Percentiles rank a stretch among this genome's conserved stretches.
These are phyloP conservation scores for Ceratocystis variospora DNA, from an alignment of 2,329 filamentous ascomycete species.

Conservation along the genomic window DNA sequence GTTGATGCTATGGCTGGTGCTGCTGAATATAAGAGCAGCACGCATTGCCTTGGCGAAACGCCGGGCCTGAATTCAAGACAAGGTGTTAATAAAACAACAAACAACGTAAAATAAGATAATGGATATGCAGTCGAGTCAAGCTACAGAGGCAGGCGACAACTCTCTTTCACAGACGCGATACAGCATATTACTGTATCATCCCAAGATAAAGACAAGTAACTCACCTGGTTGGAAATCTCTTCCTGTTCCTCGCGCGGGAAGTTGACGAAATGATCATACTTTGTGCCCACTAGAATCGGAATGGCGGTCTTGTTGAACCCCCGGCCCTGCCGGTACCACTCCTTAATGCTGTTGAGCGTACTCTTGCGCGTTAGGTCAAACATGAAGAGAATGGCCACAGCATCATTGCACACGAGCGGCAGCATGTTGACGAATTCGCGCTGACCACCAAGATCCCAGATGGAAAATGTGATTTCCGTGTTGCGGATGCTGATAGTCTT, in stretches of 20 bases:
- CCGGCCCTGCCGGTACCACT: slow-evolving; percentile 95
- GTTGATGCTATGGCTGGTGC: slow-evolving; percentile 98
- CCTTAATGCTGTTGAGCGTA: slow-evolving; percentile 97
- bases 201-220: slow-evolving; percentile 11
- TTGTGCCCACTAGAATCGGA: slow-evolving; percentile 89
- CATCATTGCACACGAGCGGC: slow-evolving; percentile 97
- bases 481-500: slow-evolving; percentile 99
- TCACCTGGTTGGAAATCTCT: slow-evolving; percentile 90
- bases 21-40: slow-evolving; percentile 93
- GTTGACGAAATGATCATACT: slow-evolving; percentile 99
- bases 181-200: not conserved
- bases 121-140: too few relatives aligned
- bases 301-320: slow-evolving; percentile 99
- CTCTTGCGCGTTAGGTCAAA: slow-evolving; percentile 97
- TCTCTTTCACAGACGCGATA: not conserved
- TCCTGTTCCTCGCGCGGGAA: slow-evolving; percentile 95
- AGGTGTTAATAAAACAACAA: not conserved
- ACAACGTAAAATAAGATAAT: too few relatives aligned
- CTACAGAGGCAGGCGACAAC: not conserved
- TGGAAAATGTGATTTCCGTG: slow-evolving; percentile 98
- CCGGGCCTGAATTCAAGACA: slow-evolving; percentile 48
- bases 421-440: slow-evolving; percentile 99
- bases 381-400: slow-evolving; percentile 98
- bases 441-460: slow-evolving; percentile 96
- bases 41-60: slow-evolving; percentile 98